Conservation (phyloP, 352 stramenopile genomes). For the Phytophthora constricta region DNA sequence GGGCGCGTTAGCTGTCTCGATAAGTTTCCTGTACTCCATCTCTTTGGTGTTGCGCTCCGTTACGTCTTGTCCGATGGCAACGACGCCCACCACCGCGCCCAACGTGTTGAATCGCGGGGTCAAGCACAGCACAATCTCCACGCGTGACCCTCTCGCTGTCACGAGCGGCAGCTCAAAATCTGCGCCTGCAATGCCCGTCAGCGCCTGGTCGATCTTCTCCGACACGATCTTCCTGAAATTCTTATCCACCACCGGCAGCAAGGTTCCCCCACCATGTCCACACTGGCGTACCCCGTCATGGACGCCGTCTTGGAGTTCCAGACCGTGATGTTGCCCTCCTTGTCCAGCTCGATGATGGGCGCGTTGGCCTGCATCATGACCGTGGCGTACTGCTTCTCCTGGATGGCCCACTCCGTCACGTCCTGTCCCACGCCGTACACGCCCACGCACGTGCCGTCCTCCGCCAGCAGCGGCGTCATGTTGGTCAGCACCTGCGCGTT, state of each 20-base stretch:
- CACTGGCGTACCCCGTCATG: slow-evolving; percentile 58
- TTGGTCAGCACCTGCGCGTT: slow-evolving; percentile 61
- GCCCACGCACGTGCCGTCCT: slow-evolving; percentile 49
- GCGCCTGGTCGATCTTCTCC: slow-evolving; percentile 57
- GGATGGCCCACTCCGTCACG: slow-evolving; percentile 55
- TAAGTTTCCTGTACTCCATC: slow-evolving; percentile 76
- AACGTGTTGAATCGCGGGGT: slow-evolving; percentile 56
- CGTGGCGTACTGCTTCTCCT: slow-evolving; percentile 62
- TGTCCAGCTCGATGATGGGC: slow-evolving; percentile 82
- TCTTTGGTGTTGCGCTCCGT: slow-evolving; percentile 75
- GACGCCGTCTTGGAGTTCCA: slow-evolving; percentile 67
- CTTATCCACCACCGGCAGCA: slow-evolving; percentile 54
- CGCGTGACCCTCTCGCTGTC: slow-evolving; percentile 48
- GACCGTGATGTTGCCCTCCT: slow-evolving; percentile 65
- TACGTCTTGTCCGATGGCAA: slow-evolving; percentile 67
- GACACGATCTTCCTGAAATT: slow-evolving; percentile 53
- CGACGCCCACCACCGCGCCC: slow-evolving; percentile 47
- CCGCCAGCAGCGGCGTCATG: slow-evolving; percentile 54
- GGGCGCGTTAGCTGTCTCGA: slow-evolving; percentile 88
- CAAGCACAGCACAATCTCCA: slow-evolving; percentile 62
- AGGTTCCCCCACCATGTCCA: slow-evolving; percentile 55
- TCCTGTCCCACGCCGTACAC: slow-evolving; percentile 65
- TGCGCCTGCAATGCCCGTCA: slow-evolving; percentile 49
- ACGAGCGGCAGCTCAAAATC: slow-evolving; percentile 62
- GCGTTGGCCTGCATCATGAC: slow-evolving; percentile 82